A percentile compares a stretch with the other conserved stretches of the same genome.
Conservation (phyloP, 2,329 filamentous ascomycete genomes). For the Cadophora malorum region DNA sequence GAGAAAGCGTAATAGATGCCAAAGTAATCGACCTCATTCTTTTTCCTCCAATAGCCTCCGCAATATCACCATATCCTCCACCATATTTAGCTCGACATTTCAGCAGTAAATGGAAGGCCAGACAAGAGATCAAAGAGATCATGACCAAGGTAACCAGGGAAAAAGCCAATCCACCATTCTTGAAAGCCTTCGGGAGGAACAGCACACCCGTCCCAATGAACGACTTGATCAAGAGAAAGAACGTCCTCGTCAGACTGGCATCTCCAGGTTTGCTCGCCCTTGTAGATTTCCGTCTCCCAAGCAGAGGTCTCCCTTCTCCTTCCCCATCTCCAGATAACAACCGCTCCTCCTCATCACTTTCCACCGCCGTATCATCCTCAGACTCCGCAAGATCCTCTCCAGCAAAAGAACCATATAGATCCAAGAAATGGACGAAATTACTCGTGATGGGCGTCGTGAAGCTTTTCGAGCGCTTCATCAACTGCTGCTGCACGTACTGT, state of each 20-base stretch:
- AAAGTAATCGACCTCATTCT: slow-evolving; percentile 88
- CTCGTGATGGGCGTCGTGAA: slow-evolving; percentile 73
- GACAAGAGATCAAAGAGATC: slow-evolving; percentile 95
- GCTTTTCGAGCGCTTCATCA: slow-evolving; percentile 37
- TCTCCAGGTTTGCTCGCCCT: slow-evolving; percentile 69
- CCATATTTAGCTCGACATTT: slow-evolving; percentile 62
- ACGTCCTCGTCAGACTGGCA: slow-evolving; percentile 77
- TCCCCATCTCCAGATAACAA: slow-evolving; percentile 66
- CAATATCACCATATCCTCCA: slow-evolving; percentile 94
- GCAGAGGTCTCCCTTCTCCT: slow-evolving; percentile 79
- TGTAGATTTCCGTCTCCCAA: slow-evolving; percentile 72
- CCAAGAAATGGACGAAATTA: slow-evolving; percentile 92
- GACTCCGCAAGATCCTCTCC: slow-evolving; percentile 89
- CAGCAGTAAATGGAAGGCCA: slow-evolving; percentile 83
- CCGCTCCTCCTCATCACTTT: slow-evolving; percentile 65
- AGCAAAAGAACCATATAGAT: slow-evolving; percentile 93
- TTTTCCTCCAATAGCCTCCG: slow-evolving; percentile 84
- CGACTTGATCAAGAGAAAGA: slow-evolving; percentile 89
- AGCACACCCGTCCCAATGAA: slow-evolving; percentile 95
- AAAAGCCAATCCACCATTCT: slow-evolving; percentile 96
- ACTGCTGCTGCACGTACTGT: slow-evolving; percentile 53
- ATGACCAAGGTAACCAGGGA: slow-evolving; percentile 83
- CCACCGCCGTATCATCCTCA: slow-evolving; percentile 51
- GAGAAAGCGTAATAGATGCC: slow-evolving; percentile 87
- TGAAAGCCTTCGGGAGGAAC: slow-evolving; percentile 87